phyloP scores from a whole-genome alignment of 441 rosid species.

The Eutrema salsugineum region DNA sequence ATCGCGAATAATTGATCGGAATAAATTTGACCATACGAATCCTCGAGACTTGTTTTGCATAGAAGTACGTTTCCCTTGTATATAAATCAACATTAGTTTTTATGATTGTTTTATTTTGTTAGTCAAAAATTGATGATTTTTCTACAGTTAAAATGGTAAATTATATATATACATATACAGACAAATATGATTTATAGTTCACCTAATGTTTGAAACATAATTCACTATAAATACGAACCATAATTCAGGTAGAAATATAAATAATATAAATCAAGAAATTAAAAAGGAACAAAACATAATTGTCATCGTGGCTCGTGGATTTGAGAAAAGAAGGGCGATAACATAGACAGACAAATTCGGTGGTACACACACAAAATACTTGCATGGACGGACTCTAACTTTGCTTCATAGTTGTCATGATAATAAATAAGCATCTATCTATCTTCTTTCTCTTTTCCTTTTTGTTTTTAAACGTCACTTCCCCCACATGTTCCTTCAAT shows the following conservation, averaged over 20 bases:
- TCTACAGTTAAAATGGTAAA: no score
- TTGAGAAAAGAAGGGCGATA: conserved; percentile 12
- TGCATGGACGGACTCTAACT: conserved; percentile 30
- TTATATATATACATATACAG: no score
- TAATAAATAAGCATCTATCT: conserved; percentile 21
- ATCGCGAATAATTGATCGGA: conserved; percentile 25
- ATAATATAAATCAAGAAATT: not conserved
- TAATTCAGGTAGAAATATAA: not conserved
- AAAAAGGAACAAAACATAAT: conserved; percentile 26
- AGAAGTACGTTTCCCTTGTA: not conserved
- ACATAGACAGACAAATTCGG: conserved; percentile 37
- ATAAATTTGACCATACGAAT: conserved; percentile 34
- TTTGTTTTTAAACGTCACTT: conserved; percentile 32
- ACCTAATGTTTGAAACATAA: not conserved
- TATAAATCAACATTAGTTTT: not conserved
- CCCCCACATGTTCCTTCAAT: conserved; percentile 24
- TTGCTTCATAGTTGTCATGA: conserved; percentile 32
- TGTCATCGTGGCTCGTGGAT: conserved; percentile 14
- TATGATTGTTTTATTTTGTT: not conserved
- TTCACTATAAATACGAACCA: not conserved
- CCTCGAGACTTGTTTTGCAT: conserved; percentile 14
- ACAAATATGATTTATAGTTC: not conserved
- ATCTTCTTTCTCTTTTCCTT: conserved; percentile 25
- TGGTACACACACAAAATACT: conserved; percentile 33
- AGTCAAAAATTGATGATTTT: no score